These are phyloP conservation scores for Petasospora rhodanensis DNA, from an alignment of 1,139 yeast species.

Conservation along the genomic window DNA sequence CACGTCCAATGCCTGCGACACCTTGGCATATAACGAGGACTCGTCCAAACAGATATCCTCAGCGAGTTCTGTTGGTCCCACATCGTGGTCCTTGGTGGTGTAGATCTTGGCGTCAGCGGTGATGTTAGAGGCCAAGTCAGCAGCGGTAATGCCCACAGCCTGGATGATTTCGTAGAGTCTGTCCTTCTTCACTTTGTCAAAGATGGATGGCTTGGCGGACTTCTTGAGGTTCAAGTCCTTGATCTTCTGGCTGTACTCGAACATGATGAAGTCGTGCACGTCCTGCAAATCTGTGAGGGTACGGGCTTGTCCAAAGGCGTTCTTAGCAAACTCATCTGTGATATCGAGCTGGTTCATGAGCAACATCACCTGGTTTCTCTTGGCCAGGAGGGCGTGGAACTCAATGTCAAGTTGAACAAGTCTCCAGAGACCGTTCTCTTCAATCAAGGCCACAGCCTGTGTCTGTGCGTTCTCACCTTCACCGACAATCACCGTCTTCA, in stretches of 20 bases:
- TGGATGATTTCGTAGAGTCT: slow-evolving; percentile 63
- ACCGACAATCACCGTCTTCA: slow-evolving; percentile 43
- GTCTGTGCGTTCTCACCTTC: slow-evolving; percentile 54
- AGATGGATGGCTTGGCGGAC: slow-evolving; percentile 49
- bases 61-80: slow-evolving; percentile 62
- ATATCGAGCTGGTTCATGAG: slow-evolving; percentile 52
- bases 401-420: slow-evolving; percentile 83
- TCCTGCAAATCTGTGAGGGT: slow-evolving; percentile 84
- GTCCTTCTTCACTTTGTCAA: slow-evolving; percentile 71
- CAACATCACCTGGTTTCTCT: slow-evolving; percentile 65
- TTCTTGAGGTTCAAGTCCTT: slow-evolving; percentile 39
- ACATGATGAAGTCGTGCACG: slow-evolving; percentile 76
- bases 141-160: slow-evolving; percentile 74
- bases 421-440: slow-evolving; percentile 91
- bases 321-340: slow-evolving; percentile 51
- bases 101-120: slow-evolving; percentile 68
- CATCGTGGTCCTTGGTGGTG: slow-evolving; percentile 52
- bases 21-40: slow-evolving; percentile 53
- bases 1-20: slow-evolving; percentile 64
- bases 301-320: slow-evolving; percentile 48
- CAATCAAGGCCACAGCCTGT: slow-evolving; percentile 49
- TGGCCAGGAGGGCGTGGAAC: slow-evolving; percentile 79
- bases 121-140: slow-evolving; percentile 80
- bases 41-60: slow-evolving; percentile 48
- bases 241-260: slow-evolving; percentile 71